phyloP scores from a whole-genome alignment of 768 basidiomycete species.

The Tubosaeta brunneosetosa region DNA sequence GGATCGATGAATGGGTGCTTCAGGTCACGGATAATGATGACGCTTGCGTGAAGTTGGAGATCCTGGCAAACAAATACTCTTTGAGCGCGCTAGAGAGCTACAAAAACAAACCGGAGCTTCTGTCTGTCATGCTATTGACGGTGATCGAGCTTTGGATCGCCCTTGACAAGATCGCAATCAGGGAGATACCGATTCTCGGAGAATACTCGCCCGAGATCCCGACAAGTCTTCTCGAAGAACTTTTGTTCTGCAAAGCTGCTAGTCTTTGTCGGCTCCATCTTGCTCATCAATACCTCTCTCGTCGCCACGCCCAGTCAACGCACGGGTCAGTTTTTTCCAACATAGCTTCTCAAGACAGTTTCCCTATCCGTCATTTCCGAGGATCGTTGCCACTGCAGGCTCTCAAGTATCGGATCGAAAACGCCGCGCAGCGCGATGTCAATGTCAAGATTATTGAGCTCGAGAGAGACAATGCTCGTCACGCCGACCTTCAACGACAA shows the following conservation, averaged over 20 bases:
- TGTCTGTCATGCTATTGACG: constrained; percentile 41
- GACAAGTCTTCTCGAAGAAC: constrained; percentile 15
- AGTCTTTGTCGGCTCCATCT: constrained; percentile 24
- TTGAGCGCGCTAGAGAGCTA: background rate
- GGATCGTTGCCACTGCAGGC: constrained; percentile 4
- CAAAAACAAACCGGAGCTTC: constrained; percentile 21
- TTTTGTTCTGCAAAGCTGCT: constrained; percentile 29
- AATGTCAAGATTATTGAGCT: constrained; percentile 30
- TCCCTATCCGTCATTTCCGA: constrained; percentile 24
- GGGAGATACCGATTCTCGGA: constrained; percentile 20
- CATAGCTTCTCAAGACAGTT: constrained; percentile 10
- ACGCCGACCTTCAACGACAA: constrained; percentile 14
- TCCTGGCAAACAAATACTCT: background rate
- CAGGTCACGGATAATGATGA: background rate
- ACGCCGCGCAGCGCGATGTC: constrained; percentile 16
- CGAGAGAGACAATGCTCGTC: constrained; percentile 7
- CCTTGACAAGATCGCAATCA: constrained; percentile 24
- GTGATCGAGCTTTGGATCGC: constrained; percentile 35
- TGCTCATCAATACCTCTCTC: constrained; percentile 29
- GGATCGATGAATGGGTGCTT: constrained; percentile 33
- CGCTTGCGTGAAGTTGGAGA: constrained; percentile 8
- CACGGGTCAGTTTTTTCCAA: constrained; percentile 33
- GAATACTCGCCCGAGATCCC: constrained; percentile 34
- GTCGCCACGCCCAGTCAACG: constrained; percentile 20
- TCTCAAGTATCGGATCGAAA: constrained; percentile 29